Evolutionary conservation across 805 yeast species (phyloP).

Genomic region (Helenozyma rhizophorensis): DNA sequence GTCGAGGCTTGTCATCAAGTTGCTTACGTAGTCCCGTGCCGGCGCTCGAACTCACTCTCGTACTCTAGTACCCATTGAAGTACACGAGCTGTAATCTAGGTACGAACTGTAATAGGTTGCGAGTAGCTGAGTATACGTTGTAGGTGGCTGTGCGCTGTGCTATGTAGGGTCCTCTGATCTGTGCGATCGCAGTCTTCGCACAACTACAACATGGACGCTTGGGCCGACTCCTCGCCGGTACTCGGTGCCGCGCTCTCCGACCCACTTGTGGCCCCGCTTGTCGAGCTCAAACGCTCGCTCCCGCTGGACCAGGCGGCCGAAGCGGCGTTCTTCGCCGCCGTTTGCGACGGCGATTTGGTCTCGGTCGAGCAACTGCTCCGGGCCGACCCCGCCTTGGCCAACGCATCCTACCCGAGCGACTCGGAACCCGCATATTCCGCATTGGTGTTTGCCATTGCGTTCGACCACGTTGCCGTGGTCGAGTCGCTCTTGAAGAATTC

Average conservation of each 20-base stretch:
- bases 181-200: too few species aligned
- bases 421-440: conserved; percentile 29
- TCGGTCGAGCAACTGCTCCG: conserved; percentile 25
- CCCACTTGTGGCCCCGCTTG: conserved; percentile 7
- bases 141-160: too few species aligned
- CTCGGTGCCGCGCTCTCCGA: background rate
- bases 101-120: too few species aligned
- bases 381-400: conserved; percentile 18
- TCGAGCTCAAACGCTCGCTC: conserved; percentile 6
- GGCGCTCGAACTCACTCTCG: too few species aligned
- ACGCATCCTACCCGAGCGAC: conserved; percentile 17
- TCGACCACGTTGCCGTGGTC: conserved; percentile 43
- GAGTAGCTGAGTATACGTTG: too few species aligned
- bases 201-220: conserved; percentile 6
- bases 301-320: conserved; percentile 2
- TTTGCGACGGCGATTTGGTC: conserved; percentile 36
- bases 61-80: too few species aligned
- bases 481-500: conserved; percentile 42
- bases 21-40: too few species aligned
- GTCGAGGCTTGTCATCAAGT: too few species aligned
- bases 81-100: too few species aligned
- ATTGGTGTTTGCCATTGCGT: conserved; percentile 51
- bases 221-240: background rate
- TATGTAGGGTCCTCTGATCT: too few species aligned
- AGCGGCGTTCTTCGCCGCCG: conserved; percentile 27